Base-by-base conservation (phyloP, 805 yeast species). In the Kregervanrija pseudodelftensis region DNA sequence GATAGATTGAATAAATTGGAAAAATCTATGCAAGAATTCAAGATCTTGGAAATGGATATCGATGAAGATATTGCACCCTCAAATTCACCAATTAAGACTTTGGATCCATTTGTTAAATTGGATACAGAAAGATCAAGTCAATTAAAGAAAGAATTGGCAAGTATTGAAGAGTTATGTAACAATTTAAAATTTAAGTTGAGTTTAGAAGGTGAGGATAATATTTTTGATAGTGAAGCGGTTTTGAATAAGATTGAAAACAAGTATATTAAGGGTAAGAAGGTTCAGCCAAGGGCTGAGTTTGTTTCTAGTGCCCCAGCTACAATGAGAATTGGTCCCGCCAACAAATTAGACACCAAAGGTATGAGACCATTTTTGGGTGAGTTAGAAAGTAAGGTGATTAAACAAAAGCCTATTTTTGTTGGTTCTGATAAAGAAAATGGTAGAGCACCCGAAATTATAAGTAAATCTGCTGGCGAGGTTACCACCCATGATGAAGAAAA, bases 1-100 rank as follows among this genome's bases (percentile, higher is more conserved):
- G 83, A 81, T 46, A 71, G 95, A 52, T 69, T 90, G 45, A 68
- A 76, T 33, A 84, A 82, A 49, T 70, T 90, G 43, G 93, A 87
- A 58, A 66, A 68, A 22, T 42, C 54, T 3, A 51, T 61, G 52
- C 42, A 55, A 37, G 42, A 46, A 12, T 43, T 62, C 30, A 53
- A 50, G 35, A 35, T 56, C 34, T 40, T 48, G 17, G 62, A 53
- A 16, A 28, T 50, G 8, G 50, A 49, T 15, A 17, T 38, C 11
- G 45, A 49, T 30, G 33, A 36, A 2, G 42, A 37, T 11, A 30
- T 30, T 11, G 7, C 33, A 30, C 14, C 11, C 15, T 41, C 30
- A 7, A 8, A 16, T 13, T 14, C 41, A 11, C 44, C 39, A 13
- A 48, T 43, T 14, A 55, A 55, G 39, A 59, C 65, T 2, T 41